These are phyloP conservation scores for Saccharomyces paradoxus DNA, from an alignment of 805 yeast genomes.

Conservation along the genomic window DNA sequence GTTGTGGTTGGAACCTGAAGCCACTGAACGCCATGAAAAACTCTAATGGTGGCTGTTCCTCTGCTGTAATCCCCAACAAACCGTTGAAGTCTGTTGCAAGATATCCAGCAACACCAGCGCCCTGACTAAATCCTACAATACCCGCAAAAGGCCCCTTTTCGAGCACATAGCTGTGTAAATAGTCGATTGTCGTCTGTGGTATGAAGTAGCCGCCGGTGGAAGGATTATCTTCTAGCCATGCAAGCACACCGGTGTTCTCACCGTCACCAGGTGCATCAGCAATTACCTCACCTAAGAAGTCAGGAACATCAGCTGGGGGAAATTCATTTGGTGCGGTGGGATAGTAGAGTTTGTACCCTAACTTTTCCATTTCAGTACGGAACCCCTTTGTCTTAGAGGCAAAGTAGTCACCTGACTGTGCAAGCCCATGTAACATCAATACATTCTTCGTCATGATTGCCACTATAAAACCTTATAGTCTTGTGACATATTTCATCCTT, in stretches of 20 bases:
- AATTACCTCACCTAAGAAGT: slow-evolving; percentile 31
- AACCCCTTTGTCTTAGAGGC: slow-evolving; percentile 80
- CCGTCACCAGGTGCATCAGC: slow-evolving; percentile 27
- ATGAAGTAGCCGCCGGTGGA: slow-evolving; percentile 30
- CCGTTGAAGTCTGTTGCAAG: slow-evolving; percentile 50
- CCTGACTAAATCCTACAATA: slow-evolving; percentile 85
- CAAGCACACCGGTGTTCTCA: slow-evolving; percentile 29
- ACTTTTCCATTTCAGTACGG: slow-evolving; percentile 52
- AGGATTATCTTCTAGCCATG: slow-evolving; percentile 61
- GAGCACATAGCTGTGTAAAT: slow-evolving; percentile 38
- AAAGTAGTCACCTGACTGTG: slow-evolving; percentile 74
- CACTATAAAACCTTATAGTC: background rate
- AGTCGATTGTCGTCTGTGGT: slow-evolving; percentile 34
- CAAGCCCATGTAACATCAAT: slow-evolving; percentile 82
- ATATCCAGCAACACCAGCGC: slow-evolving; percentile 77
- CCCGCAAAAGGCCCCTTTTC: slow-evolving; percentile 76
- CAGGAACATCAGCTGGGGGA: slow-evolving; percentile 56
- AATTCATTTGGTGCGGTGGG: slow-evolving; percentile 68
- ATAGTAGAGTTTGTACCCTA: slow-evolving; percentile 61
- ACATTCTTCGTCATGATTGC: slow-evolving; percentile 37
- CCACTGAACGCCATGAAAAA: slow-evolving; percentile 77
- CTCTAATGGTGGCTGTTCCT: slow-evolving; percentile 42
- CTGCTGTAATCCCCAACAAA: slow-evolving; percentile 31
- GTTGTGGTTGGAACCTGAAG: slow-evolving; percentile 31
- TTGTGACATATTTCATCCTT: background rate